A percentile compares a stretch with the other conserved stretches of the same genome.
Evolutionary conservation across 1,284 basidiomycete species (phyloP).

Genomic region (Hymenochaete sp.): DNA sequence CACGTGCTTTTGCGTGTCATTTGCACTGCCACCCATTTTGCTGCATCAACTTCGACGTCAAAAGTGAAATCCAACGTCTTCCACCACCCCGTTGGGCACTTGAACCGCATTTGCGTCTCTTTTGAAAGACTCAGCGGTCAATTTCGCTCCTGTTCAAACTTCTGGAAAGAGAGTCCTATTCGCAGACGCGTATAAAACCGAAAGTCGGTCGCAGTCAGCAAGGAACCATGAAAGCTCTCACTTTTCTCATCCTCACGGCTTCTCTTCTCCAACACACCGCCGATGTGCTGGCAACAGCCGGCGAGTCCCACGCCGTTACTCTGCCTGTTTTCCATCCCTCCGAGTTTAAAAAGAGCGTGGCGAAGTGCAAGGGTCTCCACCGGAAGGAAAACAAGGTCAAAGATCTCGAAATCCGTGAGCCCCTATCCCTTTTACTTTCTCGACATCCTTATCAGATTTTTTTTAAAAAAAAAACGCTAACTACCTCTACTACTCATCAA

Average conservation of each 20-base stretch:
- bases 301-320: neutral
- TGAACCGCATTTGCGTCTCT: too few species aligned
- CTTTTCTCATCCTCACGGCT: neutral
- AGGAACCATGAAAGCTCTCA: neutral
- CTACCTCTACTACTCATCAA: too few species aligned
- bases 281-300: neutral
- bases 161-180: neutral
- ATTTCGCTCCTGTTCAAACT: too few species aligned
- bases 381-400: conserved; percentile 1
- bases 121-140: too few species aligned
- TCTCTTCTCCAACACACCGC: too few species aligned
- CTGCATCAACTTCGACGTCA: too few species aligned
- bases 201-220: neutral
- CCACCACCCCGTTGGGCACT: too few species aligned
- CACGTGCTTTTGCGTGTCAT: neutral
- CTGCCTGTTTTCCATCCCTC: neutral
- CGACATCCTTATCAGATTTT: too few species aligned
- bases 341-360: neutral
- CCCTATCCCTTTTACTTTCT: too few species aligned
- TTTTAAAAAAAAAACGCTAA: too few species aligned
- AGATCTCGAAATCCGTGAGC: conserved; percentile 2
- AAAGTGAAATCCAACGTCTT: too few species aligned
- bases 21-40: too few species aligned
- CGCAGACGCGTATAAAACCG: neutral
- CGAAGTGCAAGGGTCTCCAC: conserved; percentile 1